Evolutionary conservation across 2,329 filamentous ascomycete species (phyloP).

Genomic region (Colletotrichum nymphaeae): DNA sequence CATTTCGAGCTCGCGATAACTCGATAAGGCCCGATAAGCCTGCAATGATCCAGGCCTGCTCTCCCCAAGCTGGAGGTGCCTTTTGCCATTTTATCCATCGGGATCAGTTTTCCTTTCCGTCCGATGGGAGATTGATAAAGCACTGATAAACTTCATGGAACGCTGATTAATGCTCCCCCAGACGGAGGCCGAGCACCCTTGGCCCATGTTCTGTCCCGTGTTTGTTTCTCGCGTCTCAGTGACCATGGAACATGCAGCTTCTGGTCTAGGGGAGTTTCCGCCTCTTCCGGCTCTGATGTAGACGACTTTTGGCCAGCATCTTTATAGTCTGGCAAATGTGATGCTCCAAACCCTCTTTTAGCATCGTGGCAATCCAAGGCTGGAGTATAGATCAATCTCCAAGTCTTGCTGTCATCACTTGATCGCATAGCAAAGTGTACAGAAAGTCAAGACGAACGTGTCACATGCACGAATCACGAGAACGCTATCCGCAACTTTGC

Average conservation of each 20-base stretch:
- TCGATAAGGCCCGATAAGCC: slow-evolving; percentile 17
- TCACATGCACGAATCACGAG: not conserved
- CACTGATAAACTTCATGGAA: not conserved
- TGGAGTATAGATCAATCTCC: not conserved
- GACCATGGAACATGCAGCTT: not conserved
- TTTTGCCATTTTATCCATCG: not conserved
- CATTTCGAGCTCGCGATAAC: slow-evolving; percentile 5
- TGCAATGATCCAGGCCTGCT: not conserved
- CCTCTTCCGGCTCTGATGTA: not conserved
- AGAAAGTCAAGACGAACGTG: not conserved
- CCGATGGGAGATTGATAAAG: not conserved
- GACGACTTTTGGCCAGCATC: not conserved
- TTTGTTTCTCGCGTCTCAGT: not conserved
- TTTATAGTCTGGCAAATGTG: too few relatives aligned
- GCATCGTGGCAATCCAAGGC: not conserved
- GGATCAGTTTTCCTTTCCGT: not conserved
- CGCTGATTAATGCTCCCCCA: not conserved
- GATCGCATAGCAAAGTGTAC: not conserved
- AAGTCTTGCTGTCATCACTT: not conserved
- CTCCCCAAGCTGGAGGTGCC: not conserved
- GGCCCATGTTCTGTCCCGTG: slow-evolving; percentile 6
- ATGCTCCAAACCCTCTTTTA: too few relatives aligned
- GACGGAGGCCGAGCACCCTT: not conserved
- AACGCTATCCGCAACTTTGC: not conserved
- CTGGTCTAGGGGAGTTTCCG: too few relatives aligned